These are phyloP conservation scores for Tolypocladium capitatum DNA, from an alignment of 2,329 filamentous ascomycete species.

Conservation along the genomic window DNA sequence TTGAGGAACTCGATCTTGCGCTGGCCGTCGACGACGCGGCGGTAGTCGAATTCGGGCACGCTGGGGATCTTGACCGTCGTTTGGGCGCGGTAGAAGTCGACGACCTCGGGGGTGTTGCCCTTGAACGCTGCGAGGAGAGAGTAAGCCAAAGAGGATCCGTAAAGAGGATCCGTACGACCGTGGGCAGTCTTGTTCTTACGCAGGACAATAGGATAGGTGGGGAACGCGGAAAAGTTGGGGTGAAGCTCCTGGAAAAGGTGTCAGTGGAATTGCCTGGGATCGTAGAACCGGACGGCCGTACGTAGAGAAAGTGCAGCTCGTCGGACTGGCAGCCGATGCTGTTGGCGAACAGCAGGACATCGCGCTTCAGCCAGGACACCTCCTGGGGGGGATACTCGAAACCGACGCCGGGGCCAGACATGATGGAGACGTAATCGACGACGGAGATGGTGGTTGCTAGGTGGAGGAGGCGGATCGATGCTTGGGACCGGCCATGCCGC, in stretches of 20 bases:
- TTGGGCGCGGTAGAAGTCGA: constrained; percentile 70
- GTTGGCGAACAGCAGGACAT: constrained; percentile 78
- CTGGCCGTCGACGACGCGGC: constrained; percentile 71
- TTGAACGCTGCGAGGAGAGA: constrained; percentile 50
- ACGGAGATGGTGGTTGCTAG: neutral
- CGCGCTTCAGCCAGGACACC: constrained; percentile 78
- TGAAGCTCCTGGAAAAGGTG: constrained; percentile 56
- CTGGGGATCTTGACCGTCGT: constrained; percentile 55
- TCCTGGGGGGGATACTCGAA: constrained; percentile 66
- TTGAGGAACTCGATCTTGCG: constrained; percentile 67
- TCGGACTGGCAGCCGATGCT: constrained; percentile 76
- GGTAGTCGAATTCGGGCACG: constrained; percentile 63
- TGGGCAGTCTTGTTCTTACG: constrained; percentile 30
- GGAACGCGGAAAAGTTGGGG: constrained; percentile 76
- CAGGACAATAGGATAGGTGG: constrained; percentile 74
- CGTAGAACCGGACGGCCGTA: constrained; percentile 21
- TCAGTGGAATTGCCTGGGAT: neutral
- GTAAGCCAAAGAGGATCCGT: neutral
- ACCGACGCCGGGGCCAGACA: constrained; percentile 46
- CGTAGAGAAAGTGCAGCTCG: constrained; percentile 87
- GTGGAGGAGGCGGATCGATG: neutral
- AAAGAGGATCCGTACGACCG: neutral
- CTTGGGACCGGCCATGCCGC: neutral
- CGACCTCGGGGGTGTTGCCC: constrained; percentile 57
- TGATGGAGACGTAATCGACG: constrained; percentile 4